Evolutionary conservation across 345 rosid genomes (phyloP), one percentile per base, ranked within the genome.

Genomic region (Camelina sativa): DNA sequence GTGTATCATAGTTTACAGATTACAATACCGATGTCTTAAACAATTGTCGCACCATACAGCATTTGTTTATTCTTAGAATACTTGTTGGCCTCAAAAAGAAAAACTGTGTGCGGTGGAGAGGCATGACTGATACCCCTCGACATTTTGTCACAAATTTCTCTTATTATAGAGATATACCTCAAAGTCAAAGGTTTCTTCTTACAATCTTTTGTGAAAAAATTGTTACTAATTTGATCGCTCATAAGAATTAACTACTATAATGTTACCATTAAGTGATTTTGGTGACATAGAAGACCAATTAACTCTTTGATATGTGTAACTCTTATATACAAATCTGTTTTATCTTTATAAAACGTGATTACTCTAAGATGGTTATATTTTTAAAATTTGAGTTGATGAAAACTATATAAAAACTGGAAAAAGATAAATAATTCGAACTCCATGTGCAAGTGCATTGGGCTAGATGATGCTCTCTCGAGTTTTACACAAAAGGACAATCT

Each of bases 371-470:
- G 1, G 25, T 11, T 41, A 51, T 19, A 8, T 4, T 19, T 19
- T 11, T 6, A 2, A n/a, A n/a, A n/a, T n/a, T n/a, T n/a, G 8
- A 25, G 17, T 12, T 25, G 58, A 23, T 23, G 34, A 22, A 23
- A 23, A 23, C 13, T 11, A 8, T 53, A 23, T 22, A 23, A 53
- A 11, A 25, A 54, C 13, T 54, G 2, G 15, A 54, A 23, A 19
- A 5, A 5, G 11, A 17, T 0, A 19, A n/a, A 12, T 12, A 13
- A 48, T 8, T 10, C 6, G 25, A 30, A 30, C 56, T 51, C 56
- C 79, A 75, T 75, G 74, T 68, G 74, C 55, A 15, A 67, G 38
- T 60, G 69, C 74, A 68, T 60, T 20, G 79, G 60, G 16, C 20
- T 51, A 4, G 62, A 51, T 15, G 68, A 67, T 40, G 66, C 54